phyloP scores from a whole-genome alignment of 2,329 filamentous ascomycete genomes.

The Neurospora sp. region DNA sequence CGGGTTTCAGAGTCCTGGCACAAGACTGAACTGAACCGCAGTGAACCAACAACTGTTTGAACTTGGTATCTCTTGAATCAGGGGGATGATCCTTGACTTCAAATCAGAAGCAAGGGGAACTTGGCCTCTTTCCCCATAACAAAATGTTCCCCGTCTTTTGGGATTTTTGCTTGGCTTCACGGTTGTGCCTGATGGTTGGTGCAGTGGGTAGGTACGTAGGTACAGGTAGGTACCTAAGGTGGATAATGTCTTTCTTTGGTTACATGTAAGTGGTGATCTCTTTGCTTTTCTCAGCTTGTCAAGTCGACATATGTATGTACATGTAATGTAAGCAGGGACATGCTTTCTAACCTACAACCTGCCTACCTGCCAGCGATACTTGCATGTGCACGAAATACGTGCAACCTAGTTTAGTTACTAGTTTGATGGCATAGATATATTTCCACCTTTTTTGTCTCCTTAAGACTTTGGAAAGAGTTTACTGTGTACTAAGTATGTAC shows the following conservation, averaged over 20 bases:
- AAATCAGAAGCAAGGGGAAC: neutral
- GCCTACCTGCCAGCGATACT: neutral
- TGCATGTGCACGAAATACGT: neutral
- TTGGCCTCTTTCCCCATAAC: neutral
- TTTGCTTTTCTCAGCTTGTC: neutral
- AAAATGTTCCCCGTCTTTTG: neutral
- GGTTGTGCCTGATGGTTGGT: neutral
- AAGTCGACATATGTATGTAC: neutral
- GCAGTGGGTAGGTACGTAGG: neutral
- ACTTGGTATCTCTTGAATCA: neutral
- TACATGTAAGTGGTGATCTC: neutral
- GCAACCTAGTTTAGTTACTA: neutral
- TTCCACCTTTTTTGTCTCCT: neutral
- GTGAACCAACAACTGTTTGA: neutral
- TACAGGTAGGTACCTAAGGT: neutral
- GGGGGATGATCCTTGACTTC: neutral
- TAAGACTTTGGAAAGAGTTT: neutral
- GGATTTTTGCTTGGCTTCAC: neutral
- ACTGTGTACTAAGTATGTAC: neutral
- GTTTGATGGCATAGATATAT: neutral
- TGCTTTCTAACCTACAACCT: neutral
- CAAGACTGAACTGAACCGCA: neutral
- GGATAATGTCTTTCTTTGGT: neutral
- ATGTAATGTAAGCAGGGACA: neutral
- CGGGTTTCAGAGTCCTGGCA: neutral